phyloP scores from a whole-genome alignment of 352 stramenopile species.

The Pythium aquatile region DNA sequence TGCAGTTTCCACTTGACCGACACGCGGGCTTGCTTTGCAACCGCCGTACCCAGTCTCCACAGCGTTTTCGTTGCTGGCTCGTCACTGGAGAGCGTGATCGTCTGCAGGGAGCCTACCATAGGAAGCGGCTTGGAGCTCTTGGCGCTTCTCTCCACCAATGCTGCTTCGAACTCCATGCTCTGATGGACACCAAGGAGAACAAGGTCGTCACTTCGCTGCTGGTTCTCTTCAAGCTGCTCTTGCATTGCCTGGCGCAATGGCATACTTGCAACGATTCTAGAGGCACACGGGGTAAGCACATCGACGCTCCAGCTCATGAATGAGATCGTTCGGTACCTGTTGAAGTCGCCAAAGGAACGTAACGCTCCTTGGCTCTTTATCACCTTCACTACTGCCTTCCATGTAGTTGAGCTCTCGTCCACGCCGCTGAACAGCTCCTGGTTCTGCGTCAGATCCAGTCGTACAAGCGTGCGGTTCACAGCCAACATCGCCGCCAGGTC shows the following conservation, averaged over 20 bases:
- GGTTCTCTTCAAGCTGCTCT: not conserved
- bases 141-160: not conserved
- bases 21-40: conserved; percentile 12
- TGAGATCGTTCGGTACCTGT: not conserved
- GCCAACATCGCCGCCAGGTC: conserved; percentile 20
- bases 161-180: conserved; percentile 7
- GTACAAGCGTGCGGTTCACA: conserved; percentile 9
- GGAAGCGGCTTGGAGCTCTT: not conserved
- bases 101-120: not conserved
- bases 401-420: not conserved
- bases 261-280: not conserved
- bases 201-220: conserved; percentile 9
- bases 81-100: not conserved
- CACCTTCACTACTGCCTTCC: not conserved
- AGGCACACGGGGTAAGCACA: too few species aligned
- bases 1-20: conserved; percentile 21
- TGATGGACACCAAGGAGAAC: conserved; percentile 15
- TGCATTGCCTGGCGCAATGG: not conserved
- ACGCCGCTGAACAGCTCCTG: not conserved
- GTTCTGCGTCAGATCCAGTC: conserved; percentile 20
- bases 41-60: not conserved
- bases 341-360: conserved; percentile 5
- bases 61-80: not conserved
- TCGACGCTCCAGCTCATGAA: not conserved
- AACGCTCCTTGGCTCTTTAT: conserved; percentile 6